These are phyloP conservation scores for Phaffia rhodozyma DNA, from an alignment of 1,284 basidiomycete species.

Conservation along the genomic window DNA sequence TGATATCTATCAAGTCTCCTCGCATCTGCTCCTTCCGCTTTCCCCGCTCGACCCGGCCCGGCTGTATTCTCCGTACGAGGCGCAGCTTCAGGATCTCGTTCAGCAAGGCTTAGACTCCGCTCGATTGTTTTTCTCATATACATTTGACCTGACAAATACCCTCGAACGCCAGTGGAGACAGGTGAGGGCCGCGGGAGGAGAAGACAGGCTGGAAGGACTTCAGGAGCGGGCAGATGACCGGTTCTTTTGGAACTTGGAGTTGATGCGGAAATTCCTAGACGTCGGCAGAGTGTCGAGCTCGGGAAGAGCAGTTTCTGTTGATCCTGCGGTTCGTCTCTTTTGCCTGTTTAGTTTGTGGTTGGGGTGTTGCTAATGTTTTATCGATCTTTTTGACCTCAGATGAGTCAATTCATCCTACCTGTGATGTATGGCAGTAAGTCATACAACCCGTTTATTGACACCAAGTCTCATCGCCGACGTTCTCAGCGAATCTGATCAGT, in stretches of 20 bases:
- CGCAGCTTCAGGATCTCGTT: conserved; percentile 72
- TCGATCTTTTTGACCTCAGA: conserved; percentile 38
- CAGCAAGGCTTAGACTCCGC: conserved; percentile 71
- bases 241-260: conserved; percentile 95
- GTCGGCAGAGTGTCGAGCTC: conserved; percentile 27
- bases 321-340: too few relatives aligned
- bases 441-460: too few relatives aligned
- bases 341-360: too few relatives aligned
- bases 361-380: neutral
- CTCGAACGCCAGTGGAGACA: conserved; percentile 67
- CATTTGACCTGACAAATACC: conserved; percentile 77
- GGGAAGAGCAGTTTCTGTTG: too few relatives aligned
- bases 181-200: conserved; percentile 44
- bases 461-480: neutral
- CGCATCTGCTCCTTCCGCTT: conserved; percentile 84
- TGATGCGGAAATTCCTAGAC: conserved; percentile 32
- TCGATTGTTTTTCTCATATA: conserved; percentile 81
- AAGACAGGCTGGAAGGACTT: conserved; percentile 50
- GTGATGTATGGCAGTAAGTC: conserved; percentile 75
- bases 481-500: neutral
- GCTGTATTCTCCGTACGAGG: conserved; percentile 63
- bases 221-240: conserved; percentile 58
- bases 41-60: conserved; percentile 48
- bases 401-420: conserved; percentile 78
- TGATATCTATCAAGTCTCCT: conserved; percentile 77